Evolutionary conservation across 2,329 filamentous ascomycete species (phyloP).

Genomic region (Aspergillus phoenicis): DNA sequence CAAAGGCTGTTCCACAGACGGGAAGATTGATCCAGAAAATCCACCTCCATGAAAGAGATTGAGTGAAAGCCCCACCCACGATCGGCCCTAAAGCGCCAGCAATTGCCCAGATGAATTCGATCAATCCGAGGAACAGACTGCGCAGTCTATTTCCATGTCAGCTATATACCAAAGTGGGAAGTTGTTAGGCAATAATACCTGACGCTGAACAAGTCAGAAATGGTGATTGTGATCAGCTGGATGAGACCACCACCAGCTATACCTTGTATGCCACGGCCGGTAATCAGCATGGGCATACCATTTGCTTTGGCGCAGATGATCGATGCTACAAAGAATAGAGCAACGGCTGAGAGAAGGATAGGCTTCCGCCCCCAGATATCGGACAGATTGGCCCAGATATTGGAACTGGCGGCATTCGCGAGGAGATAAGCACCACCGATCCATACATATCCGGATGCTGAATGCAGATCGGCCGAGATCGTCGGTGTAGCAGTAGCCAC

Average conservation of each 20-base stretch:
- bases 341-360: conserved; percentile 53
- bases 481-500: conserved; percentile 64
- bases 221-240: conserved; percentile 56
- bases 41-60: conserved; percentile 53
- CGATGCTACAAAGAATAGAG: conserved; percentile 53
- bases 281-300: conserved; percentile 56
- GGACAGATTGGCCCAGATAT: conserved; percentile 67
- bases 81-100: conserved; percentile 57
- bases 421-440: conserved; percentile 74
- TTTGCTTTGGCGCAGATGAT: conserved; percentile 53
- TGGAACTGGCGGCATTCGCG: conserved; percentile 66
- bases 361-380: conserved; percentile 40
- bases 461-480: conserved; percentile 63
- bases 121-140: conserved; percentile 54
- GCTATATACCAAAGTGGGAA: background rate
- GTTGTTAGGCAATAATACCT: conserved; percentile 29
- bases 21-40: conserved; percentile 61
- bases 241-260: conserved; percentile 57
- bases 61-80: conserved; percentile 54
- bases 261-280: conserved; percentile 57
- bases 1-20: conserved; percentile 51
- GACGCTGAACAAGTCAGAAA: conserved; percentile 59
- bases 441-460: conserved; percentile 73
- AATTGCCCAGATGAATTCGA: conserved; percentile 58
- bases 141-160: conserved; percentile 38